A percentile compares a stretch with the other conserved stretches of the same genome.
Evolutionary conservation across 495 filamentous ascomycete species (phyloP).

Genomic region (Annulohypoxylon maeteangense): DNA sequence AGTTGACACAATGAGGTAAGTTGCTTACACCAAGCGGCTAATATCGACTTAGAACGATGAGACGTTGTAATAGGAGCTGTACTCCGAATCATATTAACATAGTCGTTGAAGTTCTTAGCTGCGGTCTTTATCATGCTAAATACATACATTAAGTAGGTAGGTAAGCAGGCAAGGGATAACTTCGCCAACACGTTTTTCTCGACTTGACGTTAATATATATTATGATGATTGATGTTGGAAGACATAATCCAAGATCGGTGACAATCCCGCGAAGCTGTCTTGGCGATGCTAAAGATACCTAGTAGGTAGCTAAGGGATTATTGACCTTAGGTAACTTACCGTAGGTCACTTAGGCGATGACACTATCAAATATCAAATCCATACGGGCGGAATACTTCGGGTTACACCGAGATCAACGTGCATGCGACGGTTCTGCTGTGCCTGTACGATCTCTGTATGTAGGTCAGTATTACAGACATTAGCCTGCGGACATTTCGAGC

Average conservation of each 20-base stretch:
- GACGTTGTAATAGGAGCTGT: neutral
- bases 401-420: constrained; percentile 26
- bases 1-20: neutral
- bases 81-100: neutral
- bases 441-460: constrained; percentile 19
- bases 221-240: neutral
- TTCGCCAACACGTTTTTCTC: neutral
- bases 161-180: neutral
- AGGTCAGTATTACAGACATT: neutral
- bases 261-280: constrained; percentile 11
- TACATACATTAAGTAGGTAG: neutral
- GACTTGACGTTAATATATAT: neutral
- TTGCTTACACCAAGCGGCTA: constrained; percentile 10
- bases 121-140: neutral
- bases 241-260: neutral
- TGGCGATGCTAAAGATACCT: constrained; percentile 6
- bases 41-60: constrained; percentile 9
- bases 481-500: constrained; percentile 7
- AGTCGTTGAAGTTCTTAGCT: constrained; percentile 1
- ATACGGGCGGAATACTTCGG: neutral
- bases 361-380: neutral
- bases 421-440: constrained; percentile 17
- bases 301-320: constrained; percentile 15
- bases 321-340: neutral
- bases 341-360: constrained; percentile 1